Base-by-base conservation (phyloP, 768 basidiomycete genomes). In the Lanmaoa pseudosensibilis region DNA sequence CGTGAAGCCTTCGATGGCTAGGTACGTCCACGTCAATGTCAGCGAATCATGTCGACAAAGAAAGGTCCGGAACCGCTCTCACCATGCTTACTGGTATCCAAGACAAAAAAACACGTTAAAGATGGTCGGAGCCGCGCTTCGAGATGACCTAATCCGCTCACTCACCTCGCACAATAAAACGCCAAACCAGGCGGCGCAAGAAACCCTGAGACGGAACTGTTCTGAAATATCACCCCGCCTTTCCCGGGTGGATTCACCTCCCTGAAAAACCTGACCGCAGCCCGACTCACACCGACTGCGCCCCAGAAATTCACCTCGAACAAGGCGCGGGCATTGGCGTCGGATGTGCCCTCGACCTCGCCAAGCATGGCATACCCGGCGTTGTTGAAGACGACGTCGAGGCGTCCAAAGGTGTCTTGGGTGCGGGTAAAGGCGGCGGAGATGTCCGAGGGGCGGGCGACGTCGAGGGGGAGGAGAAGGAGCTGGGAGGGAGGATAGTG, bases 361-460 rank as follows among this genome's bases (percentile, higher is more conserved):
- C 65, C 67, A 1, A 72, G 30, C 9, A 73, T 40, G 0, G 45
- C 61, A 27, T 62, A 67, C 37, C 59, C 67, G 53, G 78, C 78
- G 58, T 80, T 81, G 65, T 73, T 77, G 64, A 74, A 74, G 5
- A 80, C 77, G 46, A 79, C 74, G 54, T 79, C 78, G 27, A 79
- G 64, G 15, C 74, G 57, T 3, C 75, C 74, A 62, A 78, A 79
- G 7, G 57, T 56, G 12, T 66, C 62, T 37, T 67, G 65, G 0
- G 73, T 69, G 9, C 56, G 52, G 0, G 57, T 47, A 52, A 81
- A 80, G 0, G 73, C 77, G 2, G 60, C 57, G 9, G 45, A 40
- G 47, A 80, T 71, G 0, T 77, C 69, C 5, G 58, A 47, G 3
- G 50, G 59, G 4, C 54, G 60, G 10, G 70, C 70, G 32, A 80